Percentiles rank a stretch among this genome's conserved stretches.
Conservation (phyloP, 805 yeast genomes). For the Ogataea paraovalis region DNA sequence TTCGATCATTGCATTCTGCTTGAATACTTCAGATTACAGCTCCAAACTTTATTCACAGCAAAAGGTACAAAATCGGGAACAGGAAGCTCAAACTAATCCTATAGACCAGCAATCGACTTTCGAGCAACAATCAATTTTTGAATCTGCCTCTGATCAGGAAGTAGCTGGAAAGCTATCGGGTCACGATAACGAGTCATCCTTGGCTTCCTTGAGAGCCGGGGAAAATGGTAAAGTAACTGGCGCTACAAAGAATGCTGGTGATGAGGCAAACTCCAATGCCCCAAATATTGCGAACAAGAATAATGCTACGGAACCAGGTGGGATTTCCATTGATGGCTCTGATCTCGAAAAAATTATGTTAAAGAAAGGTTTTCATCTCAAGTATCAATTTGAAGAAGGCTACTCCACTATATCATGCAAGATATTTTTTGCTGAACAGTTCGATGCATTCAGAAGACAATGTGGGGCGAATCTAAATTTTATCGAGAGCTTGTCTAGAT, state of each 20-base stretch:
- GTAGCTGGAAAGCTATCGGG: neutral
- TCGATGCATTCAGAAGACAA: slow-evolving; percentile 84
- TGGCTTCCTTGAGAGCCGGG: neutral
- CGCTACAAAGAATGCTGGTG: neutral
- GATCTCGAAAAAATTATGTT: slow-evolving; percentile 66
- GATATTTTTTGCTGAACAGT: slow-evolving; percentile 92
- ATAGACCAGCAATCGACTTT: neutral
- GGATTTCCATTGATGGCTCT: slow-evolving; percentile 8
- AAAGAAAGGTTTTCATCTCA: slow-evolving; percentile 82
- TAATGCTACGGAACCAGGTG: neutral
- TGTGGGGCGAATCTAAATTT: slow-evolving; percentile 75
- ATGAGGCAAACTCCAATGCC: neutral
- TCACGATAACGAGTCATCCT: neutral
- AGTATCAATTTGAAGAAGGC: slow-evolving; percentile 89
- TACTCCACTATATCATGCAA: slow-evolving; percentile 82
- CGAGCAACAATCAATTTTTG: neutral
- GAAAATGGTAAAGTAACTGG: neutral
- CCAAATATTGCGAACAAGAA: neutral
- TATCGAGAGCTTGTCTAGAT: slow-evolving; percentile 85
- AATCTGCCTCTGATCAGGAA: neutral
- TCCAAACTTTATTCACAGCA: slow-evolving; percentile 34
- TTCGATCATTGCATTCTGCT: slow-evolving; percentile 87
- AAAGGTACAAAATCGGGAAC: neutral
- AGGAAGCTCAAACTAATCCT: slow-evolving; percentile 23
- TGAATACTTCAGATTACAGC: slow-evolving; percentile 78